Conservation (phyloP, 2,329 filamentous ascomycete species). For the Thielaviopsis euricoi region DNA sequence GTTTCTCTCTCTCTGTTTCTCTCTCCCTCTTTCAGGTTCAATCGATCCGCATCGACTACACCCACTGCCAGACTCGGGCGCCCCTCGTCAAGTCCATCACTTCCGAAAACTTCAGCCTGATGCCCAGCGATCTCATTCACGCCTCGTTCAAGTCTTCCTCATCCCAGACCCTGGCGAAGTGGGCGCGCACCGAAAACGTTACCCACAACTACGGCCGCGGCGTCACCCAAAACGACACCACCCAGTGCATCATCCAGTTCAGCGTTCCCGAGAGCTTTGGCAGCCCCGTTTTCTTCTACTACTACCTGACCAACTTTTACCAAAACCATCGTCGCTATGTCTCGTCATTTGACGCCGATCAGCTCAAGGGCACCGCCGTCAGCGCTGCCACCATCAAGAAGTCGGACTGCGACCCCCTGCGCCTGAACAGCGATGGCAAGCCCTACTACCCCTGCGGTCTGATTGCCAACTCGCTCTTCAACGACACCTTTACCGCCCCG, state of each 20-base stretch:
- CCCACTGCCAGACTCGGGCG: constrained; percentile 49
- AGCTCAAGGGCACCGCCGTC: constrained; percentile 57
- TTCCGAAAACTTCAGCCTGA: constrained; percentile 24
- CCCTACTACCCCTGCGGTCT: constrained; percentile 89
- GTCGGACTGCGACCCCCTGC: constrained; percentile 63
- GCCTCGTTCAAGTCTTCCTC: constrained; percentile 53
- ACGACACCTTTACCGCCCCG: constrained; percentile 67
- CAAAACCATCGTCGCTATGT: constrained; percentile 97
- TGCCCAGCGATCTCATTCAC: constrained; percentile 41
- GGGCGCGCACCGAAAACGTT: constrained; percentile 25
- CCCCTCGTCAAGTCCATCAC: constrained; percentile 21
- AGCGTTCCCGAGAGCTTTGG: constrained; percentile 61
- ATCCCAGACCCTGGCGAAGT: constrained; percentile 22
- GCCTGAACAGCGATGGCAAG: constrained; percentile 33
- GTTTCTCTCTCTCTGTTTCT: constrained; percentile 41
- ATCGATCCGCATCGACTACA: constrained; percentile 85
- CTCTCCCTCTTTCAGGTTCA: constrained; percentile 46
- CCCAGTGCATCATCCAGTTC: constrained; percentile 61
- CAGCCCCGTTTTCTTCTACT: constrained; percentile 81
- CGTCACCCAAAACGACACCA: constrained; percentile 21
- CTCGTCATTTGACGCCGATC: constrained; percentile 67
- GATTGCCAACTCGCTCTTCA: constrained; percentile 94
- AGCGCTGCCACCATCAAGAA: constrained; percentile 41
- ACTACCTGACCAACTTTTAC: constrained; percentile 93
- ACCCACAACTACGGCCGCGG: constrained; percentile 21